Evolutionary conservation across 768 basidiomycete species (phyloP).

Genomic region (Lentinula edodes): DNA sequence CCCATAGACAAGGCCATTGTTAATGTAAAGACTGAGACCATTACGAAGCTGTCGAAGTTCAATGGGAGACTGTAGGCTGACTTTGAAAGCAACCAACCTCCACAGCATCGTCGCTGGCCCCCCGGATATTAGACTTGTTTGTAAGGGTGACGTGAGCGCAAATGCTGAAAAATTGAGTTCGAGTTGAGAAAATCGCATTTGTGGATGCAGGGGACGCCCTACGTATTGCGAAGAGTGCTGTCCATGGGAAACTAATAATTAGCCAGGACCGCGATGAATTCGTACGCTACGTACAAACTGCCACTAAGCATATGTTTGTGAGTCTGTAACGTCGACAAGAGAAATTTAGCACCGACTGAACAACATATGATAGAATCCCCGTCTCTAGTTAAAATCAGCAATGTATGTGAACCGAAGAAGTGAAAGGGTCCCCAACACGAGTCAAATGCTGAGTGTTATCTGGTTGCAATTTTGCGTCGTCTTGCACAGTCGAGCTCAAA

Average conservation of each 20-base stretch:
- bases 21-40: constrained; percentile 43
- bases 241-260: background rate
- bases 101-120: constrained; percentile 55
- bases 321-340: background rate
- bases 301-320: background rate
- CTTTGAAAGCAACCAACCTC: constrained; percentile 18
- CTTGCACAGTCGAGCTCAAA: background rate
- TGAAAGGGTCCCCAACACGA: background rate
- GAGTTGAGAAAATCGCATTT: background rate
- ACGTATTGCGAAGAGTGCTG: constrained; percentile 63
- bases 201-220: constrained; percentile 13
- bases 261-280: too few species aligned
- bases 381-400: constrained; percentile 25
- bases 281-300: background rate
- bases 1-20: constrained; percentile 48
- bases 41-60: constrained; percentile 30
- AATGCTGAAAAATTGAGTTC: constrained; percentile 32
- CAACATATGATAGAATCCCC: constrained; percentile 46
- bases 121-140: constrained; percentile 48
- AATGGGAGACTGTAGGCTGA: background rate
- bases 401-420: background rate
- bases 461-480: background rate
- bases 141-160: constrained; percentile 51
- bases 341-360: constrained; percentile 37
- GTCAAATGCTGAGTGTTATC: background rate